Base-by-base conservation (phyloP, 345 rosid genomes). In the Populus pruinosa region DNA sequence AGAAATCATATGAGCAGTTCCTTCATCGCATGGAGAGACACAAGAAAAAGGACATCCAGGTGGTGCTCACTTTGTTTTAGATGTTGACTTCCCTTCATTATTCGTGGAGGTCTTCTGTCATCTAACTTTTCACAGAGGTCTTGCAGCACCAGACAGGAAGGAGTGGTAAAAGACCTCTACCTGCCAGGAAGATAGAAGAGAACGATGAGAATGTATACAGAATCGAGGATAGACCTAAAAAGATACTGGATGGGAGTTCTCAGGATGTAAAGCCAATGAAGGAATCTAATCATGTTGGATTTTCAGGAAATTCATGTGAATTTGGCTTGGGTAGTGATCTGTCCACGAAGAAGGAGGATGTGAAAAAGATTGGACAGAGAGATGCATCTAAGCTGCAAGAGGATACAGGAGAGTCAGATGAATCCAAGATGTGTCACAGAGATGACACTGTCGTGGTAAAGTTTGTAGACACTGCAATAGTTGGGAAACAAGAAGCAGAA, bases 1-100 rank as follows among this genome's bases (percentile, higher is more conserved):
- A 91, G 87, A 92, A 89, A 82, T 90, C 99, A 20, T 92, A 91
- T 65, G 87, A 90, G 76, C 93, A 88, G 78, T 96, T 96, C 87
- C 93, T 93, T 71, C 80, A 72, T 78, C 93, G 97, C 31, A 78
- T 89, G 87, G 89, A 89, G 79, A 91, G 89, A 74, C 91, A 89
- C 83, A 87, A 83, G 77, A 86, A 59, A 81, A 95, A 87, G 85
- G 91, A 81, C 82, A 87, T 82, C 66, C 90, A 84, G 92, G 99
- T 89, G 83, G 36, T 67, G 29, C 53, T 43, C 71, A 77, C 35
- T 66, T 82, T 39, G 56, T 81, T 77, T 67, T 41, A 9, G 73
- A 20, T 67, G 47, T 47, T 63, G 61, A 70, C 27, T 62, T 79
- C 61, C 49, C 71, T 74, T 41, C 67, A 63, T 63, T 66, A 14